phyloP scores from a whole-genome alignment of 768 basidiomycete genomes.

The Xerocomellus intermedius region DNA sequence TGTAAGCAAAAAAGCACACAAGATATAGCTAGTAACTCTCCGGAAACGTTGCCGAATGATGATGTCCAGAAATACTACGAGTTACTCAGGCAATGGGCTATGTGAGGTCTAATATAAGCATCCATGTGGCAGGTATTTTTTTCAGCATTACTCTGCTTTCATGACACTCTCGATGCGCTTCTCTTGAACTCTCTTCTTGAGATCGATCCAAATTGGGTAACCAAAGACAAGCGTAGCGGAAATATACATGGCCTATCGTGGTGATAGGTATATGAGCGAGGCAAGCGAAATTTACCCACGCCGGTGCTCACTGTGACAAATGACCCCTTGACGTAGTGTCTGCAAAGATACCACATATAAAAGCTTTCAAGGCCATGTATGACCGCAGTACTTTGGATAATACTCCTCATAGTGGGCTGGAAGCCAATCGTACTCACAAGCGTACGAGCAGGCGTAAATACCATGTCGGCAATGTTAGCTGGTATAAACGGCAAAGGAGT shows the following conservation, averaged over 20 bases:
- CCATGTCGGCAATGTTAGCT: slow-evolving; percentile 2
- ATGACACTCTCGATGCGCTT: slow-evolving; percentile 78
- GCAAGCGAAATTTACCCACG: background rate
- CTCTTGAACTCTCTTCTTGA: slow-evolving; percentile 58
- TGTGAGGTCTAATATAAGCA: background rate
- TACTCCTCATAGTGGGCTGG: slow-evolving; percentile 8
- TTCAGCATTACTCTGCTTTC: slow-evolving; percentile 54
- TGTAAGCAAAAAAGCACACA: background rate
- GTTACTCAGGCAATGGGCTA: background rate
- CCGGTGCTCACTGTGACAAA: slow-evolving; percentile 17
- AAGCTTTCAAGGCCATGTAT: slow-evolving; percentile 26
- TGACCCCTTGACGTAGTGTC: slow-evolving; percentile 23
- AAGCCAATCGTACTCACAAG: slow-evolving; percentile 17
- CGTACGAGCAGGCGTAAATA: slow-evolving; percentile 23
- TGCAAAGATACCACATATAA: slow-evolving; percentile 33
- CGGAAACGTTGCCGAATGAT: too few relatives aligned
- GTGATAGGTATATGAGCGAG: background rate
- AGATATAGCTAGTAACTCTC: background rate
- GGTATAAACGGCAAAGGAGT: slow-evolving; percentile 19
- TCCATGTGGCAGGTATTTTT: background rate
- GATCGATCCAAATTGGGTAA: slow-evolving; percentile 50
- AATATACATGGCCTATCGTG: slow-evolving; percentile 51
- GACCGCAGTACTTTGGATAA: slow-evolving; percentile 1
- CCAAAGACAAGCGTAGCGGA: slow-evolving; percentile 51
- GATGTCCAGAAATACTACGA: background rate